Conservation (phyloP, 2,329 filamentous ascomycete species). For the Calonectria naviculata region DNA sequence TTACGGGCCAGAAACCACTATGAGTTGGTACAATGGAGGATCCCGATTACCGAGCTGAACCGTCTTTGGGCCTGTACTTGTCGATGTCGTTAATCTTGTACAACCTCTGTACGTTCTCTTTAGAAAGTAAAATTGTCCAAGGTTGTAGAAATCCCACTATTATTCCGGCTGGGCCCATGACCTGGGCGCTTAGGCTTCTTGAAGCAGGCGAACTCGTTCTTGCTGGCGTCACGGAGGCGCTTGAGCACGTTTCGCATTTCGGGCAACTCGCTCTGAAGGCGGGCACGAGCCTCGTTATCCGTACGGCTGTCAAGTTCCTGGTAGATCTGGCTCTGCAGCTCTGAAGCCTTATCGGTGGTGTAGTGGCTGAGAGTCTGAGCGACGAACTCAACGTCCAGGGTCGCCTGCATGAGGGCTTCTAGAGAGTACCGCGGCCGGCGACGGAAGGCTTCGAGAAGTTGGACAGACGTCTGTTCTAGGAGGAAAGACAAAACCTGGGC, state of each 20-base stretch:
- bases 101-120: no score
- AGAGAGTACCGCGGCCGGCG: constrained; percentile 77
- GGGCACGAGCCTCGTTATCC: constrained; percentile 83
- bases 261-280: constrained; percentile 86
- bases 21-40: neutral
- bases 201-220: constrained; percentile 90
- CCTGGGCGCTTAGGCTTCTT: constrained; percentile 68
- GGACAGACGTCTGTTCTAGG: constrained; percentile 81
- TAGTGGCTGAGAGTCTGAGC: constrained; percentile 93
- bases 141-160: constrained; percentile 44
- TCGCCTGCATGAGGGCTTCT: constrained; percentile 92
- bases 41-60: no score
- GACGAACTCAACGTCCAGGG: constrained; percentile 95
- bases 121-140: no score
- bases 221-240: constrained; percentile 81
- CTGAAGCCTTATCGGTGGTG: constrained; percentile 83
- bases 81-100: no score
- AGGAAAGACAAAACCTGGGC: constrained; percentile 86
- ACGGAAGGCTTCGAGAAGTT: constrained; percentile 85
- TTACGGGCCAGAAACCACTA: neutral
- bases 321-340: constrained; percentile 91
- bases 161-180: constrained; percentile 44
- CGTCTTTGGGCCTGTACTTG: no score
- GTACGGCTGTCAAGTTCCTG: constrained; percentile 90
- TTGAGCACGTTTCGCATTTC: constrained; percentile 92